These are phyloP conservation scores for Gracilaria gracilis DNA, from an alignment of 23 red algal species.

Conservation along the genomic window DNA sequence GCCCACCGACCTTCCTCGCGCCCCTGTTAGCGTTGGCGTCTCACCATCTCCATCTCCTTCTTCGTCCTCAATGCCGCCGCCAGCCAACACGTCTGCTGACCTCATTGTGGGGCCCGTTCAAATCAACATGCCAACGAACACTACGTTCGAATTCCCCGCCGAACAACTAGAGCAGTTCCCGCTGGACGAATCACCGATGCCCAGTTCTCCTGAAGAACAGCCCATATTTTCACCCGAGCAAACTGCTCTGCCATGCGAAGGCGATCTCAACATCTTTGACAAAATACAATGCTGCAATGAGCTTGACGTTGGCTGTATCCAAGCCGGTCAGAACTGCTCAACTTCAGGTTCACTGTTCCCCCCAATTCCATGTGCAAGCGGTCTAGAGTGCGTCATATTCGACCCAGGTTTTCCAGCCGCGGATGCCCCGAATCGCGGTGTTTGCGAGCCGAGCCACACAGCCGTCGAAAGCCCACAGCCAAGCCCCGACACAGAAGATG, in stretches of 20 bases:
- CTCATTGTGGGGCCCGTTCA: too few relatives aligned
- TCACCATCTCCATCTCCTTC: background rate
- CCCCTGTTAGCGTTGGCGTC: background rate
- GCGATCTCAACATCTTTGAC: conserved; percentile 28
- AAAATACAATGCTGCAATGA: conserved; percentile 39
- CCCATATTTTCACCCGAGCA: background rate
- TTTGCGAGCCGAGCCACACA: background rate
- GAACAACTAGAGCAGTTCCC: background rate
- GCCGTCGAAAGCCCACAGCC: background rate
- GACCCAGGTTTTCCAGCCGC: conserved; percentile 41
- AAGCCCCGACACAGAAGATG: background rate
- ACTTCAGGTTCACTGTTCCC: conserved; percentile 51
- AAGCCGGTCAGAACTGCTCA: conserved; percentile 38
- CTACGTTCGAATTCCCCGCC: background rate
- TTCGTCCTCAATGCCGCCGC: background rate
- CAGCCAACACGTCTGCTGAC: background rate
- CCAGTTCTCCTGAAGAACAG: background rate
- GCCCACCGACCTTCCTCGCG: background rate
- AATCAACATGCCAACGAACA: too few relatives aligned
- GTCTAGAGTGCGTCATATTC: conserved; percentile 28
- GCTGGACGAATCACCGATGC: background rate
- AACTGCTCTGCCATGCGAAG: background rate
- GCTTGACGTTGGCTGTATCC: conserved; percentile 49
- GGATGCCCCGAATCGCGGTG: conserved; percentile 31
- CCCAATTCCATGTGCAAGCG: conserved; percentile 38